A percentile compares a stretch with the other conserved stretches of the same genome.
Evolutionary conservation across 306 rosid genomes (phyloP).

Genomic region (Trichosanthes cucumerina): DNA sequence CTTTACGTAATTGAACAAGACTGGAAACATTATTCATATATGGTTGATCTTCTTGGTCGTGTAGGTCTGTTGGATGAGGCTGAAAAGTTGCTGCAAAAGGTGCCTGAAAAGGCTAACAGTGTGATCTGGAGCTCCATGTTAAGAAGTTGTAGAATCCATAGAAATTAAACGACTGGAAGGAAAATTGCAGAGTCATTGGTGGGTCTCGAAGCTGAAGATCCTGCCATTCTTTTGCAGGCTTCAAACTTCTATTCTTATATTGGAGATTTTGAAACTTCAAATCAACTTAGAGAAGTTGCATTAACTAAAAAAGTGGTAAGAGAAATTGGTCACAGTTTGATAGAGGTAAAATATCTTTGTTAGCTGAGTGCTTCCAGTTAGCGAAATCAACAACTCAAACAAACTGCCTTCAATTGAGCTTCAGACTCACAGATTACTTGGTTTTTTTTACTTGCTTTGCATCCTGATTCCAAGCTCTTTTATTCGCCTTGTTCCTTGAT

Average conservation of each 20-base stretch:
- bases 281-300: slow-evolving; percentile 47
- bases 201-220: slow-evolving; percentile 52
- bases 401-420: slow-evolving; percentile 6
- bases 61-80: slow-evolving; percentile 66
- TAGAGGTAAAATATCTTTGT: slow-evolving; percentile 35
- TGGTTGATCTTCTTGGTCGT: slow-evolving; percentile 78
- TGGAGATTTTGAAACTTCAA: slow-evolving; percentile 48
- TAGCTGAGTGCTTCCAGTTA: not conserved
- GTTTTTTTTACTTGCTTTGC: not conserved
- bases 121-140: slow-evolving; percentile 72
- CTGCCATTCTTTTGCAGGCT: slow-evolving; percentile 67
- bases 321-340: slow-evolving; percentile 70
- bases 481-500: not conserved
- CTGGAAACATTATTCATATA: slow-evolving; percentile 61
- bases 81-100: slow-evolving; percentile 32
- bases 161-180: slow-evolving; percentile 55
- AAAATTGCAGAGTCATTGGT: slow-evolving; percentile 39
- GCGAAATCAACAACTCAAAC: not conserved
- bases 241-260: slow-evolving; percentile 66
- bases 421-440: not conserved
- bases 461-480: not conserved
- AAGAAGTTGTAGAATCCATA: slow-evolving; percentile 57
- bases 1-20: slow-evolving; percentile 40
- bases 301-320: slow-evolving; percentile 49
- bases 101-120: slow-evolving; percentile 33